Conservation (phyloP, 495 filamentous ascomycete species). For the Trichoderma asperelloides region DNA sequence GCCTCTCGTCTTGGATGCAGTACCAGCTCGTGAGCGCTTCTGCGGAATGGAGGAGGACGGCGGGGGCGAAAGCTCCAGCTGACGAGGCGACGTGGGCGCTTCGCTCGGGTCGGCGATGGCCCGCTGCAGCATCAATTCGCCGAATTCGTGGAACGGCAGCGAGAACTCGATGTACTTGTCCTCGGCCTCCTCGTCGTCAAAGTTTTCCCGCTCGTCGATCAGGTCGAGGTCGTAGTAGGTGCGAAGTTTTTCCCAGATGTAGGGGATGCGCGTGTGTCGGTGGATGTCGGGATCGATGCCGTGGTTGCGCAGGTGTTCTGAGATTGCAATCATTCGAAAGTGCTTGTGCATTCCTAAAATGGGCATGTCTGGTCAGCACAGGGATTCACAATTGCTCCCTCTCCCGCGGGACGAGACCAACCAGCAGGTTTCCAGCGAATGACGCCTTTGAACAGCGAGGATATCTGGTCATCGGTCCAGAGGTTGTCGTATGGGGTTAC, state of each 20-base stretch:
- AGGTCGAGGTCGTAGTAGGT: slow-evolving; percentile 80
- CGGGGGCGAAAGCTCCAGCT: slow-evolving; percentile 33
- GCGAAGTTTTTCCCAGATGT: slow-evolving; percentile 83
- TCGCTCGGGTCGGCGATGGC: slow-evolving; percentile 50
- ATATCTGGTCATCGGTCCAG: slow-evolving; percentile 95
- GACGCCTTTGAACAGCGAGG: slow-evolving; percentile 76
- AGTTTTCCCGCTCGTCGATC: slow-evolving; percentile 76
- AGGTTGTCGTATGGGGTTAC: slow-evolving; percentile 49
- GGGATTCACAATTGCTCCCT: background rate
- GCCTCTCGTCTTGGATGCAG: slow-evolving; percentile 30
- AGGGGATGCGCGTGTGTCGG: slow-evolving; percentile 76
- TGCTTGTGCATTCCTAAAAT: slow-evolving; percentile 89
- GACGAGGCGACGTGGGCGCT: slow-evolving; percentile 46
- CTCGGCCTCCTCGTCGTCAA: slow-evolving; percentile 46
- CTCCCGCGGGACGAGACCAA: slow-evolving; percentile 24
- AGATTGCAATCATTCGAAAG: slow-evolving; percentile 88
- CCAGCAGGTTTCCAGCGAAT: slow-evolving; percentile 93
- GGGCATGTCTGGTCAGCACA: background rate
- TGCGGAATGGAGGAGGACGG: slow-evolving; percentile 22
- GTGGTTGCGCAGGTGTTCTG: slow-evolving; percentile 76
- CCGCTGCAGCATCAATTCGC: slow-evolving; percentile 61
- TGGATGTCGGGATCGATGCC: slow-evolving; percentile 61
- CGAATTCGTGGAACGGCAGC: slow-evolving; percentile 71
- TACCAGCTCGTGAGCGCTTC: slow-evolving; percentile 45
- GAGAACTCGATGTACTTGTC: slow-evolving; percentile 57